Evolutionary conservation across 73 alveolate species (phyloP).

Genomic region (Paramecium tetraurelia): DNA sequence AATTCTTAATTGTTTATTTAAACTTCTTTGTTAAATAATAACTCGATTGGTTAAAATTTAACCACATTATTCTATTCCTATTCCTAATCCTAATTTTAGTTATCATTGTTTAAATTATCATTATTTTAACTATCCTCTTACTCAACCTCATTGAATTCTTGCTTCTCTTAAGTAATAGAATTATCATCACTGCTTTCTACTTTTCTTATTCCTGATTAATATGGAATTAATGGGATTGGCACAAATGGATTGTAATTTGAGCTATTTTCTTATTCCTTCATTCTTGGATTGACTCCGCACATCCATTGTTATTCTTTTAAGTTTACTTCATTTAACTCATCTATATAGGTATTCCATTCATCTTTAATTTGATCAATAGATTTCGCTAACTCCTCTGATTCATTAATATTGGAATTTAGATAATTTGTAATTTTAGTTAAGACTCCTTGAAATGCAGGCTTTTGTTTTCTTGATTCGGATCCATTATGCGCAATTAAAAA

Average conservation of each 20-base stretch:
- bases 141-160: background rate
- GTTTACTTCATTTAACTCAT: background rate
- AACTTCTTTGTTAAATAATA: too few relatives aligned
- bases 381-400: background rate
- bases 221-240: background rate
- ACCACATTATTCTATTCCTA: too few relatives aligned
- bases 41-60: too few relatives aligned
- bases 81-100: background rate
- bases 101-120: background rate
- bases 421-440: background rate
- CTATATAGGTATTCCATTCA: background rate
- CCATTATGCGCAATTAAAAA: background rate
- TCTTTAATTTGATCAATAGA: background rate
- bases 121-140: background rate
- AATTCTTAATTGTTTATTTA: background rate
- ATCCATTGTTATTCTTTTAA: background rate
- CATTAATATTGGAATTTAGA: background rate
- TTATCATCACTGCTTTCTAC: background rate
- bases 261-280: background rate
- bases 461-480: background rate
- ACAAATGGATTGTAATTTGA: background rate
- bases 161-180: background rate
- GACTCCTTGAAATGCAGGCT: background rate
- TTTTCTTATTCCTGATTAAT: background rate
- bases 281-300: conserved; percentile 16